These are phyloP conservation scores for Monilinia polystroma DNA, from an alignment of 2,329 filamentous ascomycete species.

Conservation along the genomic window DNA sequence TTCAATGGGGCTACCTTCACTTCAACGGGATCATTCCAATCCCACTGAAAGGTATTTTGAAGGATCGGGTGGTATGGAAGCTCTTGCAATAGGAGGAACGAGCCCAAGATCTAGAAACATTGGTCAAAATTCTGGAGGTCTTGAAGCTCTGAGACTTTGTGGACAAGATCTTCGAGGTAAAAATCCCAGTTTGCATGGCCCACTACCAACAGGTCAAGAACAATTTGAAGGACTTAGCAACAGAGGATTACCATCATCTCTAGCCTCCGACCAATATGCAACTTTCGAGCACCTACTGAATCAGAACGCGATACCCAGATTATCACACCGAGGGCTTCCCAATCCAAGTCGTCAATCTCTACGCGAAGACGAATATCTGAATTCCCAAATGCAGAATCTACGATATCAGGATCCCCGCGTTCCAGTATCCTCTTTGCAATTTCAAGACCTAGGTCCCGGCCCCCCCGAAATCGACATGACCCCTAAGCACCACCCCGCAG, in stretches of 20 bases:
- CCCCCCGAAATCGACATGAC: not conserved
- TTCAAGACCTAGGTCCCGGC: constrained; percentile 10
- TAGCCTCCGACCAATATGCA: not conserved
- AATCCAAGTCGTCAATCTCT: constrained; percentile 1
- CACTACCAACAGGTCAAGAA: not conserved
- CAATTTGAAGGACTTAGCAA: not conserved
- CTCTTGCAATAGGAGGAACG: constrained; percentile 3
- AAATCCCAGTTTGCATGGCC: not conserved
- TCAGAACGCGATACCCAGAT: not conserved
- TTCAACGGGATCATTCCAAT: not conserved
- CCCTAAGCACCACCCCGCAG: not conserved
- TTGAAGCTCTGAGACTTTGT: constrained; percentile 6
- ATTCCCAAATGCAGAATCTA: not conserved
- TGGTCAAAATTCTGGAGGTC: constrained; percentile 1
- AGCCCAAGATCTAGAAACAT: not conserved
- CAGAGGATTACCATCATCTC: not conserved
- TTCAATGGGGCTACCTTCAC: not conserved
- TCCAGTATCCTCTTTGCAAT: not conserved
- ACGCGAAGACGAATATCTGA: not conserved
- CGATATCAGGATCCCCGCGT: not conserved
- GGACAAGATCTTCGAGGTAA: constrained; percentile 5
- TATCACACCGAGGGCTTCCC: not conserved
- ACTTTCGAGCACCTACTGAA: not conserved
- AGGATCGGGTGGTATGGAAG: constrained; percentile 6
- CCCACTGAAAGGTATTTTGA: constrained; percentile 8